Evolutionary conservation across 768 basidiomycete genomes (phyloP), one percentile per base, ranked within the genome.

Genomic region (Lactarius sp.): DNA sequence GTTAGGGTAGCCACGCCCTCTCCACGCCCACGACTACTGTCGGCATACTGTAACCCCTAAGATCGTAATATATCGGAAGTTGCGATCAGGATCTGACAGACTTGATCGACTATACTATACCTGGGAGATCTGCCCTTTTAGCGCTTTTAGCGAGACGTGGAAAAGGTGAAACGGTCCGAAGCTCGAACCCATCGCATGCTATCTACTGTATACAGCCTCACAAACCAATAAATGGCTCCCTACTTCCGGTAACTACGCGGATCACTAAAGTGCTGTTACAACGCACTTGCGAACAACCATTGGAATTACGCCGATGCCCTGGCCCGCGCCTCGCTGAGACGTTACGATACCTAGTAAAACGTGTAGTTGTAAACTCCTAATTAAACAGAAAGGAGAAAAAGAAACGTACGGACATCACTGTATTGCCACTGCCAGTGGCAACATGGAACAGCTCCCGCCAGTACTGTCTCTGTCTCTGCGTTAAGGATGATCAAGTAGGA

Each of bases 111-210:
- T 37, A 22, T 20, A 31, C n/a, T 18, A n/a, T 20, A 9, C n/a
- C 27, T 14, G 16, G 36, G 49, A 20, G 36, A 58, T n/a, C 22
- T 57, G 39, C 6, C 13, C 20, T 10, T 46, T 56, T 27, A 44
- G 16, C 18, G n/a, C 22, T 49, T 12, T 27, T 22, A 37, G 46
- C 10, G 56, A 13, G 16, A 59, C 16, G 16, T 16, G 13, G 56
- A 49, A 50, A 59, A 22, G 20, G 34, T 34, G 59, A 60, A 60
- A 52, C 59, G 51, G 31, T 60, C 16, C 51, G n/a, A 52, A 33
- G 41, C 51, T 60, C 51, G 59, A 60, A 60, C 59, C 18, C 31
- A 14, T 20, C 27, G 56, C 49, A 51, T 14, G 27, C 27, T 27
- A 27, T 27, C 27, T 27, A 27, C 27, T 27, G 27, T 44, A 18